Evolutionary conservation across 2,329 filamentous ascomycete species (phyloP).

Genomic region (Cytospora piceae): DNA sequence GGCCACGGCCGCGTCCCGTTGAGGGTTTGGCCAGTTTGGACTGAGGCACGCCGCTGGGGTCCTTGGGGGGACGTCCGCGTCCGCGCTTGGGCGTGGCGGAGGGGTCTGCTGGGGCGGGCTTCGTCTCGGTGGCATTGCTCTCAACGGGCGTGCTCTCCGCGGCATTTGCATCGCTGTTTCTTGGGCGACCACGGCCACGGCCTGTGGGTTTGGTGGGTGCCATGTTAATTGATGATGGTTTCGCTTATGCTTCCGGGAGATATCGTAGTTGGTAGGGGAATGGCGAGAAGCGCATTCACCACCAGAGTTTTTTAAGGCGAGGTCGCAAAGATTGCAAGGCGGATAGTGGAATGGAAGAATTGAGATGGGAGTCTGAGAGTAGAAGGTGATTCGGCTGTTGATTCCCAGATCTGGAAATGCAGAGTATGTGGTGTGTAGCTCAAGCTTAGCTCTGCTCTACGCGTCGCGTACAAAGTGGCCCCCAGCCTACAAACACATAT

Average conservation of each 20-base stretch:
- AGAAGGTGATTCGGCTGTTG: background rate
- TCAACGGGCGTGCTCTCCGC: background rate
- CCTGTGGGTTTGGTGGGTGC: constrained; percentile 26
- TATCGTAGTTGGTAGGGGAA: background rate
- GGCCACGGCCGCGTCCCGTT: constrained; percentile 19
- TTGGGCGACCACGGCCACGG: constrained; percentile 27
- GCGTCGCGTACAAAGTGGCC: background rate
- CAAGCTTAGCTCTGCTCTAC: background rate
- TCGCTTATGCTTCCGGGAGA: background rate
- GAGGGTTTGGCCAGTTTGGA: constrained; percentile 19
- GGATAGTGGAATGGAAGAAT: background rate
- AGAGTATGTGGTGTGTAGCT: background rate
- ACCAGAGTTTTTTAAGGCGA: background rate
- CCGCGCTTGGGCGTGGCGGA: constrained; percentile 12
- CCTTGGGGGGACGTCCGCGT: constrained; percentile 20
- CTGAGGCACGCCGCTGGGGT: constrained; percentile 12
- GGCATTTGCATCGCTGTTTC: constrained; percentile 20
- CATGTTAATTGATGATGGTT: constrained; percentile 3
- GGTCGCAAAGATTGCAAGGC: background rate
- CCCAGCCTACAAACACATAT: background rate
- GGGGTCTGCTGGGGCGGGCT: background rate
- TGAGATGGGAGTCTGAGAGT: background rate
- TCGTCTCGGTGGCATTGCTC: background rate
- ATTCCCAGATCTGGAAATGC: background rate
- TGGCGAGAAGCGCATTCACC: background rate